Evolutionary conservation across 2,329 filamentous ascomycete genomes (phyloP).

Genomic region (Coleophoma cylindrospora): DNA sequence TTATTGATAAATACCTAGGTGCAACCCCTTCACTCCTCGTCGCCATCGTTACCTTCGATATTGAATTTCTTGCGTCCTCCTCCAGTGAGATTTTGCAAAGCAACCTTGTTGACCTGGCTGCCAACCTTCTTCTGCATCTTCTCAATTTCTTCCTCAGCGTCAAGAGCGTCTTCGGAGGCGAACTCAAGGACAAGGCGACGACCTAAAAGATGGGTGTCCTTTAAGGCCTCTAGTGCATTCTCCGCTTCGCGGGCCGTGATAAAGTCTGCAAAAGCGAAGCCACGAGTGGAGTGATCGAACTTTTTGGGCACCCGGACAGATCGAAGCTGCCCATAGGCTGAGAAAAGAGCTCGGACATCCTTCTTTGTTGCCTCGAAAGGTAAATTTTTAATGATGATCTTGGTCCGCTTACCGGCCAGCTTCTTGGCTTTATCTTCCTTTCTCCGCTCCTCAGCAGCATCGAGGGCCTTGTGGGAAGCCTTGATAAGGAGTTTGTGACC

Average conservation of each 20-base stretch:
- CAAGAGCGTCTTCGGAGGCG: slow-evolving; percentile 80
- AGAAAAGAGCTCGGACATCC: slow-evolving; percentile 80
- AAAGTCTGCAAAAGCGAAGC: slow-evolving; percentile 97
- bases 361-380: slow-evolving; percentile 95
- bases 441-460: slow-evolving; percentile 82
- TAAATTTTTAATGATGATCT: slow-evolving; percentile 97
- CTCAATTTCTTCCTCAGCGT: slow-evolving; percentile 92
- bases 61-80: slow-evolving; percentile 84
- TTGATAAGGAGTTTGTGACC: slow-evolving; percentile 81
- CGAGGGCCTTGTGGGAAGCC: slow-evolving; percentile 78
- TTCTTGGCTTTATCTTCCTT: slow-evolving; percentile 83
- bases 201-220: slow-evolving; percentile 89
- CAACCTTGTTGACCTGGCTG: slow-evolving; percentile 84
- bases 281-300: slow-evolving; percentile 81
- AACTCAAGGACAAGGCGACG: slow-evolving; percentile 87
- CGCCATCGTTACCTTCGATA: slow-evolving; percentile 64
- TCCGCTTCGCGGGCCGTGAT: slow-evolving; percentile 82
- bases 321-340: slow-evolving; percentile 85
- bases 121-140: slow-evolving; percentile 97
- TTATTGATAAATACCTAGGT: slow-evolving; percentile 15
- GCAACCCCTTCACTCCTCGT: slow-evolving; percentile 32
- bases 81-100: slow-evolving; percentile 81
- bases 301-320: slow-evolving; percentile 94
- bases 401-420: slow-evolving; percentile 69
- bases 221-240: slow-evolving; percentile 86